A percentile compares a stretch with the other conserved stretches of the same genome.
phyloP scores from a whole-genome alignment of 2,329 filamentous ascomycete species.

The Sarocladium brachiariae region DNA sequence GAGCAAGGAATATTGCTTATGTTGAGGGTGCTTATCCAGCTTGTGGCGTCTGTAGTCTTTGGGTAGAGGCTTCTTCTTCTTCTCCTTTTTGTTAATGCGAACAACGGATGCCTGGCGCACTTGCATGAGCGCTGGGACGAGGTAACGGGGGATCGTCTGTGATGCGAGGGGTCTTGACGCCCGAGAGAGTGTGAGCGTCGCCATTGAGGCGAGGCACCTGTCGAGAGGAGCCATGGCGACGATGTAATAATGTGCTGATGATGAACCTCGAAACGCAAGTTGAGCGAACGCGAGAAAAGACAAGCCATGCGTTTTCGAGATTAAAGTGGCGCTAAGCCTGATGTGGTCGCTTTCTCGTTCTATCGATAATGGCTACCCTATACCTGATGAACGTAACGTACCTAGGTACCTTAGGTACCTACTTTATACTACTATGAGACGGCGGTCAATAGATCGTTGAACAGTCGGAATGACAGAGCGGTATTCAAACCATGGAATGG shows the following conservation, averaged over 20 bases:
- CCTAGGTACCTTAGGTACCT: too few relatives aligned
- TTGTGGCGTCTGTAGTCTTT: constrained; percentile 63
- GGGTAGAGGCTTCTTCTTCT: constrained; percentile 52
- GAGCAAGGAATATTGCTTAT: constrained; percentile 66
- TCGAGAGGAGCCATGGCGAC: constrained; percentile 30
- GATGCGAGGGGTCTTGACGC: constrained; percentile 32
- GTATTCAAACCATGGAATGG: too few relatives aligned
- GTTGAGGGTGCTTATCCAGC: constrained; percentile 52
- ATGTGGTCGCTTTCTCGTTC: not conserved
- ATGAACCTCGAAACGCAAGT: not conserved
- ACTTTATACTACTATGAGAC: too few relatives aligned
- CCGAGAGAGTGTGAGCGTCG: constrained; percentile 39
- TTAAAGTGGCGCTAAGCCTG: not conserved
- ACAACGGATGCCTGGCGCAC: constrained; percentile 34
- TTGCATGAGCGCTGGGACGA: constrained; percentile 38
- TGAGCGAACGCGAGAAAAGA: constrained; percentile 5
- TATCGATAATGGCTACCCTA: constrained; percentile 10
- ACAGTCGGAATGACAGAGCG: too few relatives aligned
- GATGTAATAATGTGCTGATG: not conserved
- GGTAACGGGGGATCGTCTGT: constrained; percentile 39
- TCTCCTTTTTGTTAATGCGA: constrained; percentile 41
- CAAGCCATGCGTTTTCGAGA: constrained; percentile 4
- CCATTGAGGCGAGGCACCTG: constrained; percentile 48
- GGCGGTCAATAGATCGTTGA: too few relatives aligned
- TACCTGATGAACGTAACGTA: too few relatives aligned